Percentiles rank a stretch among this genome's conserved stretches.
phyloP scores from a whole-genome alignment of 495 filamentous ascomycete species.

The Aspergillus ostianus region DNA sequence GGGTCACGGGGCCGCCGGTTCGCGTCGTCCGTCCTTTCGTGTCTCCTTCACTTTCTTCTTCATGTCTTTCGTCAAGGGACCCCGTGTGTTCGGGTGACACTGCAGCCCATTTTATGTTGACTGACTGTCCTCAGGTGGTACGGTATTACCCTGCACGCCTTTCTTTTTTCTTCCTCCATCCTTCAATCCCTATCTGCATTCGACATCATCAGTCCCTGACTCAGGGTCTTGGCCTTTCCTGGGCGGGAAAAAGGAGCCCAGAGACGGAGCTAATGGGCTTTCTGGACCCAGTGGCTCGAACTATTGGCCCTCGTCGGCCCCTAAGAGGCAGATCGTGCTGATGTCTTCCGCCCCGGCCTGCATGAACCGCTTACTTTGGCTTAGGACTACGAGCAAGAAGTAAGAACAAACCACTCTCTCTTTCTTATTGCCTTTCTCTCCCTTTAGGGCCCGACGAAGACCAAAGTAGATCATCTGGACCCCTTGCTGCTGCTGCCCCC shows the following conservation, averaged over 20 bases:
- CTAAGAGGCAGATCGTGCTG: conserved; percentile 28
- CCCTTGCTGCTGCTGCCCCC: conserved; percentile 38
- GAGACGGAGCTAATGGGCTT: not conserved
- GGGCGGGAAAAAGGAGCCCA: not conserved
- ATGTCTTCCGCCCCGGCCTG: conserved; percentile 21
- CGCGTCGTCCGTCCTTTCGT: not conserved
- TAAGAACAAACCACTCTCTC: not conserved
- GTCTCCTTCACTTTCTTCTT: not conserved
- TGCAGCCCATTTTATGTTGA: conserved; percentile 10
- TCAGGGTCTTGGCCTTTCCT: not conserved
- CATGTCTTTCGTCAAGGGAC: too few species aligned
- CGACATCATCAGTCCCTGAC: too few species aligned
- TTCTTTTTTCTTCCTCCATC: conserved; percentile 7
- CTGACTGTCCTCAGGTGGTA: conserved; percentile 10
- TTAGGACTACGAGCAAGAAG: conserved; percentile 7
- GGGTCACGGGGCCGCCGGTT: not conserved
- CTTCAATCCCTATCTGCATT: not conserved
- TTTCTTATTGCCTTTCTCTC: not conserved
- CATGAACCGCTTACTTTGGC: conserved; percentile 21
- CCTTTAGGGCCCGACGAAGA: conserved; percentile 1
- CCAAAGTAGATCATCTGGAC: conserved; percentile 13
- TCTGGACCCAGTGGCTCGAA: conserved; percentile 14
- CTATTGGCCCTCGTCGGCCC: conserved; percentile 26
- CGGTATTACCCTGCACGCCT: conserved; percentile 6
- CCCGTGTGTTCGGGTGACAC: conserved; percentile 25